phyloP scores from a whole-genome alignment of 2,329 filamentous ascomycete species.

The Curvularia sp. region DNA sequence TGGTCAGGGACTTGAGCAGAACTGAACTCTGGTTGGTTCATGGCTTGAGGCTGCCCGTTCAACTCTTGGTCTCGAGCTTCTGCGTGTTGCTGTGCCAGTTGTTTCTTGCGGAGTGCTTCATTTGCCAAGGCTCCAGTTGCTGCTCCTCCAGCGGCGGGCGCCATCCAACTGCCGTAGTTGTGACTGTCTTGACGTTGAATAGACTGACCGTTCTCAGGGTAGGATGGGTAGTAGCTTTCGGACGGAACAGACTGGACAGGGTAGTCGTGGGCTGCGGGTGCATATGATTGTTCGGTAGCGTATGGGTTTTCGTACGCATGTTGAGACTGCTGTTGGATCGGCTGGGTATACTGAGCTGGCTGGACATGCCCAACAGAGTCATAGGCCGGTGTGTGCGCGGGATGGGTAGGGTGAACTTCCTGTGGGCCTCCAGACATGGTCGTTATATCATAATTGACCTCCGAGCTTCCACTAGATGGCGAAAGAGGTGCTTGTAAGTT shows the following conservation, averaged over 20 bases:
- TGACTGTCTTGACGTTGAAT: slow-evolving; percentile 50
- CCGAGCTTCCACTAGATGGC: slow-evolving; percentile 82
- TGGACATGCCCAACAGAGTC: slow-evolving; percentile 17
- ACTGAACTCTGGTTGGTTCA: slow-evolving; percentile 4
- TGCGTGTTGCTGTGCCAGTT: slow-evolving; percentile 36
- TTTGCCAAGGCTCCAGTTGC: slow-evolving; percentile 52
- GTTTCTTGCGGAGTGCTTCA: slow-evolving; percentile 44
- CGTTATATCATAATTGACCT: slow-evolving; percentile 65
- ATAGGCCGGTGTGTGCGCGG: slow-evolving; percentile 26
- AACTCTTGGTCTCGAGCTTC: slow-evolving; percentile 33
- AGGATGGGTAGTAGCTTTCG: slow-evolving; percentile 9
- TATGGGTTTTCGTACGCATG: slow-evolving; percentile 28
- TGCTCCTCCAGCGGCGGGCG: slow-evolving; percentile 55
- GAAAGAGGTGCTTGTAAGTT: slow-evolving; percentile 81
- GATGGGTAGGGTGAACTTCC: slow-evolving; percentile 39
- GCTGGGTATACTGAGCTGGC: slow-evolving; percentile 4
- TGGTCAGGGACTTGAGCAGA: slow-evolving; percentile 20
- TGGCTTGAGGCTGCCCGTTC: slow-evolving; percentile 15
- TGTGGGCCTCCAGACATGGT: slow-evolving; percentile 65
- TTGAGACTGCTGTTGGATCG: slow-evolving; percentile 23
- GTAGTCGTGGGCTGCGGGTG: slow-evolving; percentile 8
- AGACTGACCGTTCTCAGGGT: slow-evolving; percentile 11
- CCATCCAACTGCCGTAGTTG: slow-evolving; percentile 63
- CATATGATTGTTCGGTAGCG: slow-evolving; percentile 22
- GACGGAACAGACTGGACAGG: slow-evolving; percentile 4